Base-by-base conservation (phyloP, 805 yeast species). In the Lipomyces orientalis region DNA sequence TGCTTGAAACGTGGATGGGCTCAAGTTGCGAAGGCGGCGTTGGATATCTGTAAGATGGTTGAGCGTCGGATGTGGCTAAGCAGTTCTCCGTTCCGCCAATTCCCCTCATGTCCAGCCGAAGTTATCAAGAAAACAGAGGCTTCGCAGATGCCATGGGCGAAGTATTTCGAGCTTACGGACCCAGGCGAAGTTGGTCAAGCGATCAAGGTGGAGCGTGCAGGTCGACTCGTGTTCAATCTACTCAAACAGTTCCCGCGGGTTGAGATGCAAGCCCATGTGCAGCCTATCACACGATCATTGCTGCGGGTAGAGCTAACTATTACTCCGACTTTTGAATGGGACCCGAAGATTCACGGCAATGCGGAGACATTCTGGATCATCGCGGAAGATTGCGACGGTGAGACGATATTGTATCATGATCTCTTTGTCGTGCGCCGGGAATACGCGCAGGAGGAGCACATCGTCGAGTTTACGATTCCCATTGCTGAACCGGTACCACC, bases 301-400 rank as follows among this genome's bases (percentile, higher is more conserved):
- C 70, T 92, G 51, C 81, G 87, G 46, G 82, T 95, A 12, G 90
- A 87, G 69, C 78, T 93, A 1, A 91, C 87, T 62, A 77, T 91
- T 1, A 70, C 80, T 0, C 95, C 98, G 0, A 81, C 83, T 12
- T 95, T 97, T 90, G 81, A 80, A 19, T 93, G 98, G 97, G 90
- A 90, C 76, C 71, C 76, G 9, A 76, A 75, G 4, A 66, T 88
- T 2, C 97, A 93, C 74, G 90, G 90, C 0, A 78, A 76, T 34
- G 80, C 85, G 1, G 94, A 93, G 75, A 79, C 85, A 5, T 95
- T 93, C 73, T 77, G 88, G 37, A 68, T 95, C 1, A 62, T 91
- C 2, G 90, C 92, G 1, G 97, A 92, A 75, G 97, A 93, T 74
- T 84, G 90, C 60, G 89, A 91, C 75, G 97, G 97, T 4, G 94